Base-by-base conservation (phyloP, 495 filamentous ascomycete species). In the Aspergillus sclerotioniger region DNA sequence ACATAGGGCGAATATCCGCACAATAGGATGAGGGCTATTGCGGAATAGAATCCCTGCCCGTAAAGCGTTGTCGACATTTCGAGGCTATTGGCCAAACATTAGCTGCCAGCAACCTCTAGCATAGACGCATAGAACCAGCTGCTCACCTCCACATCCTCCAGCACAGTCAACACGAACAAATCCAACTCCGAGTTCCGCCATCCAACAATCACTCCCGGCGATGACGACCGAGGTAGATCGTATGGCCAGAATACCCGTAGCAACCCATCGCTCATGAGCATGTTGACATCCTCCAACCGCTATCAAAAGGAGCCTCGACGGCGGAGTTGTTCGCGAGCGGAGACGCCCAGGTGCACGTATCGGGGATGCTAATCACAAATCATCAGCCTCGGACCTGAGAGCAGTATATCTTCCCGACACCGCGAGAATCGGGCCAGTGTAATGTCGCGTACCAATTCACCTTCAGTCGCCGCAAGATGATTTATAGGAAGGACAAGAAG, bases 171-270 rank as follows among this genome's bases (percentile, higher is more conserved):
- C 25, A 98, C 91, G 63, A 98, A 87, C 31, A 97, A 74, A 74
- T 99, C 94, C 50, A 90, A 76, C 57, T 87, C 87, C 35, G 92
- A 96, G 67, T 99, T 99, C 59, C 89, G 82, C 91, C 92, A 99
- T 59, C 94, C 94, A 17, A 99, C 89, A 57, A 99, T 85, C 46
- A 95, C 88, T 8, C 95, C 95, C 33, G 88, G 82, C 19, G 80
- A 76, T 52, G 85, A 85, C 20, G 82, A 87, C 67, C 86, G 83
- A 21, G 86, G 79, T 37, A 90, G 84, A 77, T 98, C 92, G 58
- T 88, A 87, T 60, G 94, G 94, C 94, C 94, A 99, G 75, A 99
- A 98, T 77, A 99, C 84, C 72, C 94, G 89, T 84, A 98, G 88
- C 80, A 98, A 78, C 63, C 90, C 90, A 91, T 96, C 89, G 60